phyloP scores from a whole-genome alignment of 1,284 basidiomycete species.

The Pseudozyma thailandica region DNA sequence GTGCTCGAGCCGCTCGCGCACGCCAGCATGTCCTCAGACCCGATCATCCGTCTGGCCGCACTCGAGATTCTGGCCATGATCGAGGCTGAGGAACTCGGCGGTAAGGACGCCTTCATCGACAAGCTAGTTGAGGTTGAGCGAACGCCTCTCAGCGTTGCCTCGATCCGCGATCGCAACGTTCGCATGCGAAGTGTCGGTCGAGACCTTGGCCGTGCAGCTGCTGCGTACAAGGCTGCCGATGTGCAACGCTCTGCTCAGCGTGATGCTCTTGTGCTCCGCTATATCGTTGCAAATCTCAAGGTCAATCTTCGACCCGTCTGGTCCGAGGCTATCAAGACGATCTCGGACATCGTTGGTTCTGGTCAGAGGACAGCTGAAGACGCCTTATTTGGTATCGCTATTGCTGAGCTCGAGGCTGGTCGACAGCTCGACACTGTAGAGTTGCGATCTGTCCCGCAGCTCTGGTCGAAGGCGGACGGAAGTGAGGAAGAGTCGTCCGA shows the following conservation, averaged over 20 bases:
- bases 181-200: slow-evolving; percentile 59
- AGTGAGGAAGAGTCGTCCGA: slow-evolving; percentile 5
- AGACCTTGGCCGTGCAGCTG: slow-evolving; percentile 43
- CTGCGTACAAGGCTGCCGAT: slow-evolving; percentile 30
- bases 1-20: slow-evolving; percentile 27
- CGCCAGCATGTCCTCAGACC: slow-evolving; percentile 53
- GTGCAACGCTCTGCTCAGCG: slow-evolving; percentile 15
- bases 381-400: slow-evolving; percentile 23
- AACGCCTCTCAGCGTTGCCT: slow-evolving; percentile 50
- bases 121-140: slow-evolving; percentile 57
- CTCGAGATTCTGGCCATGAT: slow-evolving; percentile 49
- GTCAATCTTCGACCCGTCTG: slow-evolving; percentile 66
- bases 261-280: slow-evolving; percentile 44
- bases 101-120: slow-evolving; percentile 17
- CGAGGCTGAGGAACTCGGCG: slow-evolving; percentile 15
- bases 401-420: slow-evolving; percentile 40
- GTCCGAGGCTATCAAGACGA: slow-evolving; percentile 56
- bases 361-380: slow-evolving; percentile 21
- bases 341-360: slow-evolving; percentile 52
- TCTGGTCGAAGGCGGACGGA: slow-evolving; percentile 13
- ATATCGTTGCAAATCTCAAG: slow-evolving; percentile 62
- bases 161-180: slow-evolving; percentile 63
- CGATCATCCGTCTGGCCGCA: slow-evolving; percentile 45
- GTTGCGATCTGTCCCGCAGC: slow-evolving; percentile 19
- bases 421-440: slow-evolving; percentile 25